Evolutionary conservation across 441 rosid genomes (phyloP).

Genomic region (Corymbia citriodora): DNA sequence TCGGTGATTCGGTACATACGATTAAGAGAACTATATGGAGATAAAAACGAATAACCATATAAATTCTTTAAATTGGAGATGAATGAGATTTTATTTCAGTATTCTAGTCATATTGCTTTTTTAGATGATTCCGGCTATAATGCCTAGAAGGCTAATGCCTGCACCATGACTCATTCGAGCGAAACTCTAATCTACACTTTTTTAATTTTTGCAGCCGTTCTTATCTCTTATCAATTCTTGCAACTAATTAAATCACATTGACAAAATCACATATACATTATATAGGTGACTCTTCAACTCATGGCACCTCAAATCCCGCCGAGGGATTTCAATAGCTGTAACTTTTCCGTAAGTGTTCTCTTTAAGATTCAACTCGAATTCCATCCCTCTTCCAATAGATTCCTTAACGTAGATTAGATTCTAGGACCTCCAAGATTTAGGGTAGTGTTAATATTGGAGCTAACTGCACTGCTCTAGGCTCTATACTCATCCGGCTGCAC

Average conservation of each 20-base stretch:
- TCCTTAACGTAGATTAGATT: neutral
- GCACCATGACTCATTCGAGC: neutral
- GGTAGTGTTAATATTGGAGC: neutral
- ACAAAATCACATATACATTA: neutral
- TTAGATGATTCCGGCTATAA: neutral
- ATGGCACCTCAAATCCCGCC: neutral
- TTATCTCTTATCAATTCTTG: neutral
- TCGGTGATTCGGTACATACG: neutral
- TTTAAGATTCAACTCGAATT: neutral
- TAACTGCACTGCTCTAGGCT: neutral
- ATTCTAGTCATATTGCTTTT: neutral
- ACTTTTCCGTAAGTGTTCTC: neutral
- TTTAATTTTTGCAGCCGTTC: neutral
- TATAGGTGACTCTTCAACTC: neutral
- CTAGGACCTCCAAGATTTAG: neutral
- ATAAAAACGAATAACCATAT: neutral
- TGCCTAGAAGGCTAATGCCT: neutral
- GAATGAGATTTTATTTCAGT: neutral
- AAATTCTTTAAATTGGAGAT: neutral
- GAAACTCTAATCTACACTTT: neutral
- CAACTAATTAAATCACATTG: neutral
- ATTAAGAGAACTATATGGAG: neutral
- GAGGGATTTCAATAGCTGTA: neutral
- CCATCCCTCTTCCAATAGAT: neutral
- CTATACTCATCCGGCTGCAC: neutral